These are phyloP conservation scores for Plicaturopsis crispa DNA, from an alignment of 768 basidiomycete genomes.

Conservation along the genomic window DNA sequence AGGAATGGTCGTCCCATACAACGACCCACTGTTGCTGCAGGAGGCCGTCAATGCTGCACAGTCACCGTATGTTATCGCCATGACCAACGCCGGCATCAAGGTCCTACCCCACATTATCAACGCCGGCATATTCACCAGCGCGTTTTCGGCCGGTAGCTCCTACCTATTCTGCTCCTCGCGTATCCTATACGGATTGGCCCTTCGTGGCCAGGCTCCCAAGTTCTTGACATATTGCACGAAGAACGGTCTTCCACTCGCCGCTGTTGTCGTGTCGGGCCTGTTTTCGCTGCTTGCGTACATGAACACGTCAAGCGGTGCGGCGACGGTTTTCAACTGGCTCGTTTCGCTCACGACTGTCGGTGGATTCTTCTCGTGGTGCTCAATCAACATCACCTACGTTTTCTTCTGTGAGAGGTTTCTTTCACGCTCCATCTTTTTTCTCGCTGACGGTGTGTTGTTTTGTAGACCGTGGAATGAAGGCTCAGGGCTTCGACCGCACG, in stretches of 20 bases:
- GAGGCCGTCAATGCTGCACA: constrained; percentile 57
- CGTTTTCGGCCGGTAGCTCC: constrained; percentile 68
- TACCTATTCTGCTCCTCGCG: constrained; percentile 54
- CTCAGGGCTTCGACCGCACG: constrained; percentile 56
- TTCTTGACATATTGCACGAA: constrained; percentile 45
- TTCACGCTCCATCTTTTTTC: background rate
- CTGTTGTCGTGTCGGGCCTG: constrained; percentile 15
- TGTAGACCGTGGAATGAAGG: constrained; percentile 51
- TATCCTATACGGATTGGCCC: constrained; percentile 45
- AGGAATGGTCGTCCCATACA: constrained; percentile 72
- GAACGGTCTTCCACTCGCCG: constrained; percentile 42
- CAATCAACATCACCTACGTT: constrained; percentile 66
- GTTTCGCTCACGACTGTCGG: constrained; percentile 60
- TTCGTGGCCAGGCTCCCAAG: constrained; percentile 52
- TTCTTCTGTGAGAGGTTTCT: constrained; percentile 47
- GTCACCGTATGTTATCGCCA: constrained; percentile 83
- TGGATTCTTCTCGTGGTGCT: constrained; percentile 62
- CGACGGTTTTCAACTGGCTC: constrained; percentile 64
- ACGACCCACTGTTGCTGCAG: constrained; percentile 45
- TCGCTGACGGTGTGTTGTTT: constrained; percentile 2
- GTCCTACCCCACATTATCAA: constrained; percentile 67
- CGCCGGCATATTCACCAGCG: constrained; percentile 60
- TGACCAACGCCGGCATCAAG: constrained; percentile 64
- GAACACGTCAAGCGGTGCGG: constrained; percentile 49
- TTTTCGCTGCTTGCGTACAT: constrained; percentile 55